Evolutionary conservation across 192 early-diverging fungal species (phyloP), one percentile per base, ranked within the genome.

Genomic region (Funneliformis geosporum): DNA sequence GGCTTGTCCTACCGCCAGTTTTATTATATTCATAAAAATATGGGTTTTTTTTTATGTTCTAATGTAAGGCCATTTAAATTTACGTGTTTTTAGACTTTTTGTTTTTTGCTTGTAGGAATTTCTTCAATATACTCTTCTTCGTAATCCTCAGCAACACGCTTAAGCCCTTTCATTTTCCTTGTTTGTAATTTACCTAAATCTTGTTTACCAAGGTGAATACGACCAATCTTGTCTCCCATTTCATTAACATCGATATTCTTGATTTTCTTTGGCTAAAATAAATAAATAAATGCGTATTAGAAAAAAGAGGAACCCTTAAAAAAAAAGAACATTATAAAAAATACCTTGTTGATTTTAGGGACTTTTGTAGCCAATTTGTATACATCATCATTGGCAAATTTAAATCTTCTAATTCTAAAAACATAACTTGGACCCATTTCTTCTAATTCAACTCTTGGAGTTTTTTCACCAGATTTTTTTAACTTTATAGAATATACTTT

Each of bases 121-220:
- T 69, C 16, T 33, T 70, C 68, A n/a, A 38, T 11, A 28, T 82
- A 80, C 18, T 80, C 42, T 25, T 69, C 77, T 16, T n/a, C 8
- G 16, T 82, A 81, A 40, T 81, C 42, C 14, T 69, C 77, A 8
- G 33, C 77, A 18, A 38, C 40, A 25, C 86, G 86, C 88, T 97
- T 97, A 81, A 99, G 87, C 55, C 95, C 98, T 90, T 98, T 98
- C 93, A 99, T 96, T 89, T 99, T 99, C 81, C 98, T 89, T 1
- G 97, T 98, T 85, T 99, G 97, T 85, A 99, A 88, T 89, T 95
- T 95, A 73, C 87, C 81, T 64, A 99, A 89, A 65, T 98, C 92
- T 84, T 99, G 98, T 82, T 91, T 91, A 76, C 94, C 91, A 90
- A 98, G 85, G 86, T 98, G 96, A 66, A 99, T 89, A 73, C 95